Conservation (phyloP, 139 green algal genomes). For the Chlorella sp. region DNA sequence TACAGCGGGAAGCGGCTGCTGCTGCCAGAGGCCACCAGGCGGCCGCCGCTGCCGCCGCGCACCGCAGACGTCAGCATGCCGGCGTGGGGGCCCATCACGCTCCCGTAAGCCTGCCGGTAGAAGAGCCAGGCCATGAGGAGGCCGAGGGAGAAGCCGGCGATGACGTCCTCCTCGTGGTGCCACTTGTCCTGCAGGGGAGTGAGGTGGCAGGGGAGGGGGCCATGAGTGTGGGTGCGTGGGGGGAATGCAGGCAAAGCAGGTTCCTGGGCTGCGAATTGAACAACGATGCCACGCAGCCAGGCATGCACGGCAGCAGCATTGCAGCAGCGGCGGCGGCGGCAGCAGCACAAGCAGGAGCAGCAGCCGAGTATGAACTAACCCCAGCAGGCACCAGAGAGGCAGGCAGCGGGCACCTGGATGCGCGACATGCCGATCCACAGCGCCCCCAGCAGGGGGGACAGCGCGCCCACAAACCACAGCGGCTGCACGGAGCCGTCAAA, state of each 20-base stretch:
- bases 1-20: not conserved
- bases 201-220: too few relatives aligned
- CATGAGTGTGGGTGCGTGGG: too few relatives aligned
- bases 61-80: constrained; percentile 14
- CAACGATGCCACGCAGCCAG: too few relatives aligned
- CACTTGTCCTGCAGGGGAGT: constrained; percentile 28
- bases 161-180: constrained; percentile 44
- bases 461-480: constrained; percentile 44
- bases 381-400: too few relatives aligned
- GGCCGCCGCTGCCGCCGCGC: not conserved
- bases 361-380: too few relatives aligned
- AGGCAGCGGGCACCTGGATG: not conserved
- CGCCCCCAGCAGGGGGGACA: constrained; percentile 54
- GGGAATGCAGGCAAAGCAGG: too few relatives aligned
- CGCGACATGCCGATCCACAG: constrained; percentile 39
- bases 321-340: too few relatives aligned
- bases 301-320: too few relatives aligned
- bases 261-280: too few relatives aligned
- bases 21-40: not conserved
- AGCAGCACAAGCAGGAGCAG: too few relatives aligned
- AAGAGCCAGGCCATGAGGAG: constrained; percentile 39
- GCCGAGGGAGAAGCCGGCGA: constrained; percentile 31
- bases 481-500: constrained; percentile 54
- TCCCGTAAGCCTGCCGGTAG: constrained; percentile 32
- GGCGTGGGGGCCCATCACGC: constrained; percentile 10